Percentiles rank a stretch among this genome's conserved stretches.
These are phyloP conservation scores for Colletotrichum navitas DNA, from an alignment of 2,329 filamentous ascomycete genomes.

Conservation along the genomic window DNA sequence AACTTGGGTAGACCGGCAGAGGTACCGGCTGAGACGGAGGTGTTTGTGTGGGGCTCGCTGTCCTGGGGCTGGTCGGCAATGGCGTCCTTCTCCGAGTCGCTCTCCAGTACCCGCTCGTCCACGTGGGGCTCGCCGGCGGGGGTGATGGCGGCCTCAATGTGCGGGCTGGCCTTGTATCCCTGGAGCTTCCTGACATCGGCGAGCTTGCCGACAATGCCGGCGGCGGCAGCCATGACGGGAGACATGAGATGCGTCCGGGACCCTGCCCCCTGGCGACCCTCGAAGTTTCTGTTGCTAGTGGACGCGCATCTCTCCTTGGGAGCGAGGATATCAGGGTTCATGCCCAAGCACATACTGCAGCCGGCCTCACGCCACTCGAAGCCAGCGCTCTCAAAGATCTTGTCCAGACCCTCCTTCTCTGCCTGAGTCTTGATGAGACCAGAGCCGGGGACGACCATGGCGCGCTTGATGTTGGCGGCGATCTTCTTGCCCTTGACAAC, in stretches of 20 bases:
- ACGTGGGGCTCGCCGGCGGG: slow-evolving; percentile 59
- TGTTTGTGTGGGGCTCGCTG: slow-evolving; percentile 71
- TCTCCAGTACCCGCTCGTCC: slow-evolving; percentile 65
- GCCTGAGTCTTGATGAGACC: slow-evolving; percentile 94
- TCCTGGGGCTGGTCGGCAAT: slow-evolving; percentile 74
- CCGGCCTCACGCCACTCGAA: slow-evolving; percentile 99
- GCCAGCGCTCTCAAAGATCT: slow-evolving; percentile 90
- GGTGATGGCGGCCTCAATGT: slow-evolving; percentile 69
- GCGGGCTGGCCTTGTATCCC: slow-evolving; percentile 67
- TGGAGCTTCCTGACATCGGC: slow-evolving; percentile 86
- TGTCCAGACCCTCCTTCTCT: slow-evolving; percentile 91
- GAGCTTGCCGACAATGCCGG: slow-evolving; percentile 89
- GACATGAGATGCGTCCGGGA: slow-evolving; percentile 97
- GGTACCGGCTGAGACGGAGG: slow-evolving; percentile 50
- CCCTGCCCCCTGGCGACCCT: slow-evolving; percentile 92
- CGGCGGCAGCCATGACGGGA: slow-evolving; percentile 94
- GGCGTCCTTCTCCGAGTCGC: slow-evolving; percentile 65
- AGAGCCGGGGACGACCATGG: slow-evolving; percentile 96
- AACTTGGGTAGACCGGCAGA: slow-evolving; percentile 82
- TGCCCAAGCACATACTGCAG: slow-evolving; percentile 98
- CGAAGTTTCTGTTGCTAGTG: slow-evolving; percentile 97
- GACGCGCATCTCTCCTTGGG: slow-evolving; percentile 94
- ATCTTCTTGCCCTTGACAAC: slow-evolving; percentile 90
- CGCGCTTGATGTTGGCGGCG: slow-evolving; percentile 89
- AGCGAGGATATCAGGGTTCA: slow-evolving; percentile 98